Conservation (phyloP, 495 filamentous ascomycete species). For the Chaetomium fimeti region DNA sequence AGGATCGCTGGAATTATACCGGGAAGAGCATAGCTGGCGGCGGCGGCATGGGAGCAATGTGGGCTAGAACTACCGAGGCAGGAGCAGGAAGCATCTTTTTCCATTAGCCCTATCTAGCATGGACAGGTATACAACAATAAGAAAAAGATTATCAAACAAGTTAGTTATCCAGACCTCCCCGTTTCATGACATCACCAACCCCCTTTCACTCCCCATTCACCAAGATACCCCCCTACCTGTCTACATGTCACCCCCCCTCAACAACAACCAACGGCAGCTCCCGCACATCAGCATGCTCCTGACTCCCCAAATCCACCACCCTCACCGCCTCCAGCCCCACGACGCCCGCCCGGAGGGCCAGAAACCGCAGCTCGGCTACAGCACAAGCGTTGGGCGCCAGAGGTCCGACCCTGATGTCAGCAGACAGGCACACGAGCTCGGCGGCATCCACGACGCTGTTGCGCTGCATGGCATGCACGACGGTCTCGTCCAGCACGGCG, state of each 20-base stretch:
- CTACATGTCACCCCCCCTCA: neutral
- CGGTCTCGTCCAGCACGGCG: conserved; percentile 79
- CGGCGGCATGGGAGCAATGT: neutral
- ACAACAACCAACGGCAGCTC: conserved; percentile 75
- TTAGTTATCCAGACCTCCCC: no score
- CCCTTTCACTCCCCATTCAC: neutral
- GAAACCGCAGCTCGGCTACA: conserved; percentile 72
- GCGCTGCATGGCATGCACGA: conserved; percentile 79
- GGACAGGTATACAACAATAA: neutral
- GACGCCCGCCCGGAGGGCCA: conserved; percentile 72
- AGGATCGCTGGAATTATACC: neutral
- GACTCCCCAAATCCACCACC: conserved; percentile 75
- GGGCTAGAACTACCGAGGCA: neutral
- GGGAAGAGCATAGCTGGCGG: neutral
- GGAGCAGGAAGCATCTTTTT: neutral
- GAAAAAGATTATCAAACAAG: neutral
- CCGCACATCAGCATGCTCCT: conserved; percentile 77
- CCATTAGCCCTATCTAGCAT: neutral
- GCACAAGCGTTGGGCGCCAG: conserved; percentile 75
- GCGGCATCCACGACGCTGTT: conserved; percentile 66
- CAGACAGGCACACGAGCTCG: conserved; percentile 76
- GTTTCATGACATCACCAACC: neutral
- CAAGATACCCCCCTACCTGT: no score
- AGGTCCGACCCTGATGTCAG: conserved; percentile 80
- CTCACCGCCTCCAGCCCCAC: conserved; percentile 76